These are phyloP conservation scores for Lepidopterella palustris DNA, from an alignment of 495 filamentous ascomycete species.

Conservation along the genomic window DNA sequence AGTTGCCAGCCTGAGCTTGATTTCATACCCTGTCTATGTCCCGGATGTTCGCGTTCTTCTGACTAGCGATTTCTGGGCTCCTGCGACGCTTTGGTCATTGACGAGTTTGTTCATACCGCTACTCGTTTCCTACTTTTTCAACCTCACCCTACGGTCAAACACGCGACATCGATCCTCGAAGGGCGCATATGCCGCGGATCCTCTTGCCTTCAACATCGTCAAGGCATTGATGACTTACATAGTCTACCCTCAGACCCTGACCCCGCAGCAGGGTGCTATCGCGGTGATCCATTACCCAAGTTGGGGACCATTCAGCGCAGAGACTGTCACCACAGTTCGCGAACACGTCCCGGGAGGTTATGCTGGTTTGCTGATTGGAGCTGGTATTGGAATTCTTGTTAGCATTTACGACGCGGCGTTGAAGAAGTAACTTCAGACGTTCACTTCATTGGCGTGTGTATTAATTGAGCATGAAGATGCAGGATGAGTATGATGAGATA, in stretches of 20 bases:
- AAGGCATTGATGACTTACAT: slow-evolving; percentile 75
- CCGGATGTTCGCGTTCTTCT: slow-evolving; percentile 82
- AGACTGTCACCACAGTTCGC: slow-evolving; percentile 56
- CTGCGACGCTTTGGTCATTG: slow-evolving; percentile 68
- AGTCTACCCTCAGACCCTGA: slow-evolving; percentile 47
- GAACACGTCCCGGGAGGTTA: slow-evolving; percentile 63
- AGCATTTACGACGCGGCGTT: slow-evolving; percentile 80
- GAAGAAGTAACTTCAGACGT: slow-evolving; percentile 49
- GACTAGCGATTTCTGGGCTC: slow-evolving; percentile 72
- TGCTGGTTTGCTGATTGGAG: slow-evolving; percentile 62
- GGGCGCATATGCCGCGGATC: slow-evolving; percentile 57
- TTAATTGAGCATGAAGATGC: neutral
- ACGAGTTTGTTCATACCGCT: slow-evolving; percentile 65
- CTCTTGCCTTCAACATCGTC: slow-evolving; percentile 78
- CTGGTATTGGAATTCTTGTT: slow-evolving; percentile 60
- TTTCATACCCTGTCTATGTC: slow-evolving; percentile 50
- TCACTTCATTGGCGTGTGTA: neutral
- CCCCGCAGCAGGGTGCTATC: neutral
- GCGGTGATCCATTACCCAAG: slow-evolving; percentile 48
- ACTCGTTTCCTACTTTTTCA: slow-evolving; percentile 76
- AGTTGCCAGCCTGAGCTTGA: slow-evolving; percentile 42
- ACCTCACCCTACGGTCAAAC: slow-evolving; percentile 54
- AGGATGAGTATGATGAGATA: neutral
- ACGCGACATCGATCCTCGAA: slow-evolving; percentile 34
- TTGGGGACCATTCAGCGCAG: slow-evolving; percentile 52